Evolutionary conservation across 2,329 filamentous ascomycete species (phyloP).

Genomic region (Colletotrichum nymphaeae): DNA sequence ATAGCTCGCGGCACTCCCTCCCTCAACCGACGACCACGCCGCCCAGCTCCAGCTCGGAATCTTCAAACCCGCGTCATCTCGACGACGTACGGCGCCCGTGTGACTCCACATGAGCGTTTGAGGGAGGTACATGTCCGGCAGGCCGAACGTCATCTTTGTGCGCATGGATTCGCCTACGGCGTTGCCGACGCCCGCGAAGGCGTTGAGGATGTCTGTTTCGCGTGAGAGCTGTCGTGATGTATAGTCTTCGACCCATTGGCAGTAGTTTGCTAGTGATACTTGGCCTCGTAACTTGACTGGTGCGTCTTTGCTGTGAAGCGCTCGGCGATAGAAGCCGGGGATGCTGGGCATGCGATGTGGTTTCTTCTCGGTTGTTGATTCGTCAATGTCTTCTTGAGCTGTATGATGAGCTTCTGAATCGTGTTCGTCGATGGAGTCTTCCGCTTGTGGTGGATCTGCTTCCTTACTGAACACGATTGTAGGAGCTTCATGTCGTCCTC

Average conservation of each 20-base stretch:
- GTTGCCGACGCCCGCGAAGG: conserved; percentile 30
- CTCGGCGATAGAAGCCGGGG: conserved; percentile 10
- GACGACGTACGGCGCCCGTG: not conserved
- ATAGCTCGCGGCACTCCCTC: not conserved
- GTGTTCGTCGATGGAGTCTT: not conserved
- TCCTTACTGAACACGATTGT: not conserved
- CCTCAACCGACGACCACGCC: not conserved
- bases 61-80: not conserved
- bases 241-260: conserved; percentile 52
- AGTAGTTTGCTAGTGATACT: conserved; percentile 49
- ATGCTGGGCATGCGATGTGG: not conserved
- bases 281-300: not conserved
- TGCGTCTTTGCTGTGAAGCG: not conserved
- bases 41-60: conserved; percentile 28
- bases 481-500: not conserved
- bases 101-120: conserved; percentile 27
- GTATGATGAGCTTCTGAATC: not conserved
- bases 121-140: conserved; percentile 9
- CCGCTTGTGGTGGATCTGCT: not conserved
- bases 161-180: conserved; percentile 9
- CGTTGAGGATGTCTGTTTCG: conserved; percentile 22
- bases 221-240: conserved; percentile 42
- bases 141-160: not conserved
- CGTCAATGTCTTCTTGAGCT: not conserved
- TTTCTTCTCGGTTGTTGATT: not conserved